Evolutionary conservation across 768 basidiomycete genomes (phyloP), one percentile per base, ranked within the genome.

Genomic region (Suillus occidentalis): DNA sequence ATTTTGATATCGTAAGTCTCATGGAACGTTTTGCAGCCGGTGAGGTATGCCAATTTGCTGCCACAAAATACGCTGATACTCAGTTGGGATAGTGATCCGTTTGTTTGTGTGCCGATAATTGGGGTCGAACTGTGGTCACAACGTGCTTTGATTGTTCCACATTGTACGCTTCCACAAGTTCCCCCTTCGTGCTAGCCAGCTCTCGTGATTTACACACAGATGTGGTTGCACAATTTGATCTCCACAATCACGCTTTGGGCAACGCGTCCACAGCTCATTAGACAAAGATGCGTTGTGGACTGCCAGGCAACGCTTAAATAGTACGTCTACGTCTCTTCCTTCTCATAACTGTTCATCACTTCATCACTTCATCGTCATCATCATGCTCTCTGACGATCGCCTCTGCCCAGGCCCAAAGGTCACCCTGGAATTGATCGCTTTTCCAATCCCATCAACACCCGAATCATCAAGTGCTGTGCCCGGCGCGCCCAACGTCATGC

Each of bases 261-360:
- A 8, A 66, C 40, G 28, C 39, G 62, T 65, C 71, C 67, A 66
- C 62, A 66, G 8, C 22, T 52, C 28, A 10, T 31, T 5, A 18
- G 28, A 18, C 18, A 9, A 18, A 52, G 28, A 28, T 28, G 18
- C 2, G 10, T 18, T 42, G 58, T 59, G 39, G 57, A 18, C 10
- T 20, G 4, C 40, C 39, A 59, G 57, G 1, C 22, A 40, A 10
- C 39, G 22, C 7, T 28, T 42, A 59, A 52, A 16, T 31, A 40
- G 49, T 9, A 10, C 25, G 58, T 40, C 16, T 5, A 10, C 50
- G 16, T 22, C 28, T 25, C 9, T 28, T 37, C 3, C 37, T 18
- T 50, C 31, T 36, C 37, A 40, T 53, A 6, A 28, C 49, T 50
- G 14, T 13, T 52, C 16, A 25, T 25, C 28, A 28, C 28, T 28